phyloP scores from a whole-genome alignment of 2,329 filamentous ascomycete species.

The Cercospora nicotianae region DNA sequence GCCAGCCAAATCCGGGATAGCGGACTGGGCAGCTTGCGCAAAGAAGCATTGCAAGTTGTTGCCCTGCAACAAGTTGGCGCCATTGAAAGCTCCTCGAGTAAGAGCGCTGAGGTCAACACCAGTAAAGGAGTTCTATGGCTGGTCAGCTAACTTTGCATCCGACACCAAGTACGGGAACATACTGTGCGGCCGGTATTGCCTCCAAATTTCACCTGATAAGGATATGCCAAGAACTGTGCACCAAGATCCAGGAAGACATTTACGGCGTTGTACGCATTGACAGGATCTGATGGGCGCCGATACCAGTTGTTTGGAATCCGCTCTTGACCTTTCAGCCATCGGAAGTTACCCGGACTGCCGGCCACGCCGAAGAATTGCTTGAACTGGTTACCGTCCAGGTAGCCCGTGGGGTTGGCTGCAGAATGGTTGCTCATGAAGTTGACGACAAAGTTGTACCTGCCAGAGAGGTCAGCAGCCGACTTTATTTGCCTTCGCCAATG shows the following conservation, averaged over 20 bases:
- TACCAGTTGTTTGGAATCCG: constrained; percentile 28
- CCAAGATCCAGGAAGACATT: constrained; percentile 23
- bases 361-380: constrained; percentile 30
- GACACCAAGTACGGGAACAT: not conserved
- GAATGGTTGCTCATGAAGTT: constrained; percentile 34
- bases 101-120: constrained; percentile 40
- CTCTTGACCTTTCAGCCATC: constrained; percentile 26
- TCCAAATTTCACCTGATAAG: constrained; percentile 30
- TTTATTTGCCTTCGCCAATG: not conserved
- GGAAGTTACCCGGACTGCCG: constrained; percentile 21
- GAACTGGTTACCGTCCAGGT: constrained; percentile 28
- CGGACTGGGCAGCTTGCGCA: constrained; percentile 6
- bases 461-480: not conserved
- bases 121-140: not conserved
- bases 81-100: constrained; percentile 47
- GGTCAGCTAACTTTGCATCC: not conserved
- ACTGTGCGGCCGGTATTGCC: constrained; percentile 32
- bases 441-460: constrained; percentile 32
- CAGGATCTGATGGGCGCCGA: constrained; percentile 22
- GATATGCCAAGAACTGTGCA: constrained; percentile 19
- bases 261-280: constrained; percentile 18
- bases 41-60: constrained; percentile 19
- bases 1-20: constrained; percentile 31
- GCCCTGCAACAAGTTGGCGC: constrained; percentile 21
- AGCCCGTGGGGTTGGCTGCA: constrained; percentile 26